Percentiles rank a stretch among this genome's conserved stretches.
These are phyloP conservation scores for Ophiorrhiza pumila DNA, from an alignment of 257 asterid species.

Conservation along the genomic window DNA sequence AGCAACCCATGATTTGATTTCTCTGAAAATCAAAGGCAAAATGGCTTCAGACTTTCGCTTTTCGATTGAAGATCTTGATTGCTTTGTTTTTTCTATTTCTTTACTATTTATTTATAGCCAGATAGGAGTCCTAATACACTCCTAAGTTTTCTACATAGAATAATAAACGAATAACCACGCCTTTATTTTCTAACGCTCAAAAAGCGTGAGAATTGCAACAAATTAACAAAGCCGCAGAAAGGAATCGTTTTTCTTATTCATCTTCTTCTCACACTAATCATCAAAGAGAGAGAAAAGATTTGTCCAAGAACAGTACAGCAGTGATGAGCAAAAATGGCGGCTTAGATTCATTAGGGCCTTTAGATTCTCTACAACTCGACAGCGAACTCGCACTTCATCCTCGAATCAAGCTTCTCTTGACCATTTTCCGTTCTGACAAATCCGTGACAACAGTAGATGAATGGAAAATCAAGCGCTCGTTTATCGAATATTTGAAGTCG, in stretches of 20 bases:
- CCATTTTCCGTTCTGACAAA: constrained; percentile 78
- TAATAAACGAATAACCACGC: no score
- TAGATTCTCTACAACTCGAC: constrained; percentile 59
- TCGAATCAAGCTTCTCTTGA: constrained; percentile 62
- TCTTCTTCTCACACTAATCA: background rate
- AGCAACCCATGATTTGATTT: constrained; percentile 62
- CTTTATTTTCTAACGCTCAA: no score
- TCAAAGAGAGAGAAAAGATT: background rate
- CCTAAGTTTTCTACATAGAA: no score
- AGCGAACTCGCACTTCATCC: constrained; percentile 64
- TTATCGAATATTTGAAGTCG: constrained; percentile 61
- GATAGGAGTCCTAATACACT: background rate
- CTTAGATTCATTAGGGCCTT: constrained; percentile 40
- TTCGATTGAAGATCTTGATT: background rate
- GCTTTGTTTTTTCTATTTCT: background rate
- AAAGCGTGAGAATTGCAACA: no score
- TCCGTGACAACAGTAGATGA: constrained; percentile 76
- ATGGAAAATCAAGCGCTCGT: constrained; percentile 84
- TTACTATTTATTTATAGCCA: background rate
- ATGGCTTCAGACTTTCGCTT: background rate
- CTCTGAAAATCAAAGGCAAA: background rate
- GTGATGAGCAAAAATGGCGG: constrained; percentile 27
- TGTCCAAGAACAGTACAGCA: background rate
- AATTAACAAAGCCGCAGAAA: no score
- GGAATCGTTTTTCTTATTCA: background rate